Conservation (phyloP, 1,284 basidiomycete genomes). For the Mycena citricolor region DNA sequence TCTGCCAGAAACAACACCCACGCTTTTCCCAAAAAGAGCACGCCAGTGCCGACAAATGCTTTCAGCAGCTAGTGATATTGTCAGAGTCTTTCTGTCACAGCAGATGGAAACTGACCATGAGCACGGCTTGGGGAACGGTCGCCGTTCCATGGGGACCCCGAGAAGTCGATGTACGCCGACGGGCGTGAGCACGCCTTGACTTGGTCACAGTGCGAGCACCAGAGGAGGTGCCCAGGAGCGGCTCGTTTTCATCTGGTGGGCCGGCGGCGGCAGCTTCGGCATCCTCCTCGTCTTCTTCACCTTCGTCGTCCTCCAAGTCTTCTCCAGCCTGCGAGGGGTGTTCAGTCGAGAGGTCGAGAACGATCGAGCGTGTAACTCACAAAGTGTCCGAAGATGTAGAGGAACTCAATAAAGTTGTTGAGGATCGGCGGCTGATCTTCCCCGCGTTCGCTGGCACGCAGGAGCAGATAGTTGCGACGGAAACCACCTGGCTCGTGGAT, state of each 20-base stretch:
- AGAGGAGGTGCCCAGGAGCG: slow-evolving; percentile 37
- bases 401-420: slow-evolving; percentile 89
- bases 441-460: slow-evolving; percentile 69
- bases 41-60: slow-evolving; percentile 95
- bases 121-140: slow-evolving; percentile 82
- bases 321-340: slow-evolving; percentile 73
- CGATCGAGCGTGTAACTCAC: slow-evolving; percentile 49
- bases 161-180: slow-evolving; percentile 48
- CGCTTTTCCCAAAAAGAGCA: slow-evolving; percentile 95
- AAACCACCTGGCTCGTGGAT: slow-evolving; percentile 95
- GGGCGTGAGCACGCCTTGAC: slow-evolving; percentile 50
- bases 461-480: slow-evolving; percentile 80
- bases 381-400: slow-evolving; percentile 92
- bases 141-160: slow-evolving; percentile 76
- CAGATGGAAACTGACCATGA: slow-evolving; percentile 66
- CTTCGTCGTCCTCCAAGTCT: slow-evolving; percentile 87
- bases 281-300: slow-evolving; percentile 51
- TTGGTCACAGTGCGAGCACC: slow-evolving; percentile 26
- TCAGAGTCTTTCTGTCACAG: slow-evolving; percentile 2
- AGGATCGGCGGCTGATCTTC: slow-evolving; percentile 64
- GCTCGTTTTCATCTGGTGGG: slow-evolving; percentile 41
- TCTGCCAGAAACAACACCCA: slow-evolving; percentile 36
- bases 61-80: slow-evolving; percentile 70
- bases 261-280: slow-evolving; percentile 27
- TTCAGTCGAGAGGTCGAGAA: neutral